These are phyloP conservation scores for Salvia rosmarinus DNA, from an alignment of 257 asterid genomes.

Conservation along the genomic window DNA sequence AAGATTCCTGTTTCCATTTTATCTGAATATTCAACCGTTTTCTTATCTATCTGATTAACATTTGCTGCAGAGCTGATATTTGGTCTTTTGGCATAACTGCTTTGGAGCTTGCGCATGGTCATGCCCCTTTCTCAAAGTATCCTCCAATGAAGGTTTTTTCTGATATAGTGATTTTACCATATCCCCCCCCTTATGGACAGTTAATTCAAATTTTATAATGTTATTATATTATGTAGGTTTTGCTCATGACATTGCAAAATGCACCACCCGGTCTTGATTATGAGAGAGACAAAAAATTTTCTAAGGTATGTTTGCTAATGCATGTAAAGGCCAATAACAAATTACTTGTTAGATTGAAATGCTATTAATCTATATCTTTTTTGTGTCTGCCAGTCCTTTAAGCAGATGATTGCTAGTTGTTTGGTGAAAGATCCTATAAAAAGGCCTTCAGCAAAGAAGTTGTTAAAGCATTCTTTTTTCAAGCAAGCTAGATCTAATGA, in stretches of 20 bases:
- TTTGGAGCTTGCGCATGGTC: slow-evolving; percentile 99
- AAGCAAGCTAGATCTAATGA: slow-evolving; percentile 96
- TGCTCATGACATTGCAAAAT: slow-evolving; percentile 98
- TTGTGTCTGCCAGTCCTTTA: slow-evolving; percentile 70
- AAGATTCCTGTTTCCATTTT: slow-evolving; percentile 30
- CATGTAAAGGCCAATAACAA: slow-evolving; percentile 1
- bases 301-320: slow-evolving; percentile 63
- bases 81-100: slow-evolving; percentile 99
- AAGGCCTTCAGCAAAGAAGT: slow-evolving; percentile 88
- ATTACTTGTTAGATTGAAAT: slow-evolving; percentile 25
- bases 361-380: slow-evolving; percentile 36
- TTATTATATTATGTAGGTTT: slow-evolving; percentile 55
- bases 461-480: slow-evolving; percentile 87
- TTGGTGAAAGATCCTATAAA: slow-evolving; percentile 96
- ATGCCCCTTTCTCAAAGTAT: slow-evolving; percentile 98
- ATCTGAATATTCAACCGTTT: slow-evolving; percentile 21
- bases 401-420: slow-evolving; percentile 97
- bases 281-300: slow-evolving; percentile 89
- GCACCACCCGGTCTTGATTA: slow-evolving; percentile 99
- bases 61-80: slow-evolving; percentile 80
- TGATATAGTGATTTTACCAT: background rate
- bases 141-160: slow-evolving; percentile 95
- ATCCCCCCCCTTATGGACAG: background rate
- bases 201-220: slow-evolving; percentile 21
- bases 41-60: slow-evolving; percentile 27